A percentile compares a stretch with the other conserved stretches of the same genome.
These are phyloP conservation scores for Actinomortierella wolfii DNA, from an alignment of 371 early-diverging fungal species.

Conservation along the genomic window DNA sequence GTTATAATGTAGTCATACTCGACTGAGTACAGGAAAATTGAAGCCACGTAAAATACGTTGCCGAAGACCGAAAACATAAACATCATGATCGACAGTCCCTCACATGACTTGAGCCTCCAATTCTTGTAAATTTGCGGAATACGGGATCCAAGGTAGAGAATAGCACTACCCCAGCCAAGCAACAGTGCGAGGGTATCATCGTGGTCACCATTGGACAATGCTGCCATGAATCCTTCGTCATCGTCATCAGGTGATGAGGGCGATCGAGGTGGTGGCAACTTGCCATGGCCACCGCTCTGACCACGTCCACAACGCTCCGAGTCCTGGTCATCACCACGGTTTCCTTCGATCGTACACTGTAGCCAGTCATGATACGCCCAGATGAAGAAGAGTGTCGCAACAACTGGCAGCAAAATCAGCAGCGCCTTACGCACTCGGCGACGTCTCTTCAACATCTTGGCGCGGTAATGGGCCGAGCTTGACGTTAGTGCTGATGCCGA, in stretches of 20 bases:
- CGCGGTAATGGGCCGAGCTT: constrained; percentile 19
- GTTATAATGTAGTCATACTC: constrained; percentile 50
- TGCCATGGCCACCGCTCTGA: constrained; percentile 28
- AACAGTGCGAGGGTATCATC: constrained; percentile 11
- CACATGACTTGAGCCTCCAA: constrained; percentile 68
- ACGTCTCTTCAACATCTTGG: constrained; percentile 23
- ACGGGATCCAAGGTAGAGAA: constrained; percentile 56
- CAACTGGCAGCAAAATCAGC: constrained; percentile 22
- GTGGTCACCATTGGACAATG: constrained; percentile 1
- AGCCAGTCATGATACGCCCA: constrained; percentile 42
- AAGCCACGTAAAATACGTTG: constrained; percentile 71
- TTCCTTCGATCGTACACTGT: constrained; percentile 39
- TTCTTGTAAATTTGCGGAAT: constrained; percentile 87
- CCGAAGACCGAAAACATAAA: constrained; percentile 84
- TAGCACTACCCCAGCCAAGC: constrained; percentile 31
- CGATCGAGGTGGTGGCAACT: constrained; percentile 25
- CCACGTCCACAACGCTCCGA: constrained; percentile 31
- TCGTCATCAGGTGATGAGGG: constrained; percentile 6
- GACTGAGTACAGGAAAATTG: constrained; percentile 55
- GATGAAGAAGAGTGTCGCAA: constrained; percentile 18
- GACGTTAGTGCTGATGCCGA: constrained; percentile 22
- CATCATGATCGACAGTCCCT: constrained; percentile 80
- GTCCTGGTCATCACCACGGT: constrained; percentile 29
- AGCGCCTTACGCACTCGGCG: constrained; percentile 17
- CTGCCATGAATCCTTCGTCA: constrained; percentile 5